These are phyloP conservation scores for Penicillium manginii DNA, from an alignment of 495 filamentous ascomycete genomes.

Conservation along the genomic window DNA sequence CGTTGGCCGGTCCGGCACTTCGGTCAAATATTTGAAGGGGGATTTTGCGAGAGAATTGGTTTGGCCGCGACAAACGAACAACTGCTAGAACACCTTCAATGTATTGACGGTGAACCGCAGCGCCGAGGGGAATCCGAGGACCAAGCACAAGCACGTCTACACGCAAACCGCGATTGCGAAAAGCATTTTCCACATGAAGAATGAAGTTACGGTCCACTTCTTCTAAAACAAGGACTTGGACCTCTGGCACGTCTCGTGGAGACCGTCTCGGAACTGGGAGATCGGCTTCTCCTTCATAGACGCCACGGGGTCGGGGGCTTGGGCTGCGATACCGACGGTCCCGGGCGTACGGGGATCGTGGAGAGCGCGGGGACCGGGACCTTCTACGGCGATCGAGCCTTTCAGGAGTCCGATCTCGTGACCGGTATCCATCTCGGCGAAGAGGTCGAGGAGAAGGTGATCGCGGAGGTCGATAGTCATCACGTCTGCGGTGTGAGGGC, in stretches of 20 bases:
- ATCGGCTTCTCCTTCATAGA: conserved; percentile 60
- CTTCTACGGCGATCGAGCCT: conserved; percentile 65
- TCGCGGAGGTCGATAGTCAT: conserved; percentile 66
- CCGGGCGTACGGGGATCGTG: conserved; percentile 61
- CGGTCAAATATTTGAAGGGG: conserved; percentile 85
- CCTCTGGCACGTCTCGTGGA: conserved; percentile 81
- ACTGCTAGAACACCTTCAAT: conserved; percentile 88
- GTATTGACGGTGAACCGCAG: conserved; percentile 82
- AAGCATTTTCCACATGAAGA: conserved; percentile 75
- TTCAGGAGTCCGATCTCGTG: conserved; percentile 58
- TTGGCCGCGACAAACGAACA: conserved; percentile 67
- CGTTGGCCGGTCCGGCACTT: conserved; percentile 65
- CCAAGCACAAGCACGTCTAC: conserved; percentile 76
- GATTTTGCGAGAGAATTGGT: conserved; percentile 72
- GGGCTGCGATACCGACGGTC: conserved; percentile 68
- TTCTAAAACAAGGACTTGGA: conserved; percentile 83
- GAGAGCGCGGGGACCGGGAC: conserved; percentile 61
- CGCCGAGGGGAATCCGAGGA: conserved; percentile 74
- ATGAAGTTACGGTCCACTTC: conserved; percentile 82
- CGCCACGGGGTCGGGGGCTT: conserved; percentile 60
- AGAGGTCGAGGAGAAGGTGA: conserved; percentile 65
- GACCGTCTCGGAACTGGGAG: conserved; percentile 74
- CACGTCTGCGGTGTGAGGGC: conserved; percentile 52
- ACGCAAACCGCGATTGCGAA: conserved; percentile 69
- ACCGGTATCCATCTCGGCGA: conserved; percentile 73